Base-by-base conservation (phyloP, 164 flowering plant genomes). In the Pachysandra terminalis region DNA sequence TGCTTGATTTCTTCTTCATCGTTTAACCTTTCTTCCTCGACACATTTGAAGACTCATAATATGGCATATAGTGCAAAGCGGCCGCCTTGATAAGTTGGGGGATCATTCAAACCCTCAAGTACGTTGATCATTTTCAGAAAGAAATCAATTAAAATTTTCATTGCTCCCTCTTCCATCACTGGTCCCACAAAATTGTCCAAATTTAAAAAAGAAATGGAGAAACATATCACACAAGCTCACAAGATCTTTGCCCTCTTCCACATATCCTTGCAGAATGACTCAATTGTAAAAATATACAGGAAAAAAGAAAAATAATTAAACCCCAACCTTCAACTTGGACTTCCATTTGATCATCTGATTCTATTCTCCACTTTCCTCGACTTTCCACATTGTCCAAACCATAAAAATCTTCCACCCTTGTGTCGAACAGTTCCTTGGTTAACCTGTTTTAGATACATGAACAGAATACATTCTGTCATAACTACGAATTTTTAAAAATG, bases 301-400 rank as follows among this genome's bases (percentile, higher is more conserved):
- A 23, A 19, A 55, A 55, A 55, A 17, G 25, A 22, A 19, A 55
- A 3, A 49, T 60, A 59, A 71, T 75, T 22, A 27, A 61, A 65
- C 40, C 49, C 24, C 37, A 53, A 19, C n/a, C n/a, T n/a, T n/a
- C n/a, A n/a, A 57, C 51, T 57, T 12, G 41, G 58, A 19, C 45
- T n/a, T 51, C 23, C 61, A 23, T 52, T 79, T 68, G 37, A 79
- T 76, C 80, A 78, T 65, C 63, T 79, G 19, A 40, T 52, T 70
- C 74, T 77, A 74, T 58, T 77, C 21, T 75, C 81, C 5, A 62
- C 56, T 70, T 71, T 77, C 67, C 63, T 77, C 37, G 82, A 41
- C 77, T 80, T 84, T 60, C 64, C 82, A 74, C 86, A 82, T 64
- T 78, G 82, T 54, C 90, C 82, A 40, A 88, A 83, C 72, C 75